Evolutionary conservation across 768 basidiomycete species (phyloP), one percentile per base, ranked within the genome.

Genomic region (Panaeolus papilionaceus): DNA sequence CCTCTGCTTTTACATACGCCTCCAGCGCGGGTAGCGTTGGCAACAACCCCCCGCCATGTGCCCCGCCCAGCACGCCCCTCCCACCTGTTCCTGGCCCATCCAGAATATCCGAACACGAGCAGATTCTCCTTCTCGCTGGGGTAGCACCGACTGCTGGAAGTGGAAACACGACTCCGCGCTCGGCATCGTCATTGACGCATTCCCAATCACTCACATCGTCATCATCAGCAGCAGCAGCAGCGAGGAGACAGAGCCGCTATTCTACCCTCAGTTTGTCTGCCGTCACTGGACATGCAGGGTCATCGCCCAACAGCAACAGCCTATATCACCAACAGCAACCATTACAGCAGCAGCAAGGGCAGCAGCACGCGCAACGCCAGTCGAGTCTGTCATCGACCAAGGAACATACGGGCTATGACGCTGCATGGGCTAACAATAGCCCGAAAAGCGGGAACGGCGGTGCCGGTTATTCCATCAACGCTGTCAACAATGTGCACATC

Each of bases 31-130:
- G 23, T 14, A 51, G 11, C 45, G n/a, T 16, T n/a, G 18, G 7
- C 49, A 58, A 58, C 14, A 87, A 88, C 65, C 89, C 89, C 0
- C 89, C 89, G 0, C 88, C 85, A 0, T 87, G 86, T 0, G 80
- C 78, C 1, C 90, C 90, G 0, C 90, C 90, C 0, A 77, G 81
- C 0, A 71, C 80, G 0, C 90, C 91, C 0, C 83, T 92, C 3
- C 91, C 91, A 0, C 89, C 91, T 3, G 71, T 92, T 1, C 91
- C 91, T 0, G 89, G 87, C 2, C 87, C 87, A 0, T 88, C 88
- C 1, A 81, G 86, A 20, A 80, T 88, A 28, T 82, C 88, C 2
- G 80, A 83, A 66, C 75, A 83, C 42, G 87, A 85, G 67, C 84
- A 81, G 38, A 78, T 82, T 42, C 79, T 80, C 20, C 80, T 84